Evolutionary conservation across 305 asterid genomes (phyloP).

Genomic region (Fraxinus sp.): DNA sequence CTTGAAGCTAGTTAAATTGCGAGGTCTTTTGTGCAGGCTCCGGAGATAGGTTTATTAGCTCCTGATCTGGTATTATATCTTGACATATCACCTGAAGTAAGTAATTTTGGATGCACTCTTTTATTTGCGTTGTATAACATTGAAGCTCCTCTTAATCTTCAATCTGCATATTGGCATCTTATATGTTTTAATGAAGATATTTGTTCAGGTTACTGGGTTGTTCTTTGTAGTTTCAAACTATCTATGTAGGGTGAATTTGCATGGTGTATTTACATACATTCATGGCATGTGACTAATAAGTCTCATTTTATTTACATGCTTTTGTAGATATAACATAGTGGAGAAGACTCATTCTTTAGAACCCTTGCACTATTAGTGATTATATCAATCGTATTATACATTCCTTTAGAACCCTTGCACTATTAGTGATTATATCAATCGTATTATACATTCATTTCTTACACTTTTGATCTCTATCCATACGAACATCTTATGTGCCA

Average conservation of each 20-base stretch:
- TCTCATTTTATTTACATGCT: background rate
- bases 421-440: background rate
- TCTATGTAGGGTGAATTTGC: background rate
- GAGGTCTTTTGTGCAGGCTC: slow-evolving; percentile 53
- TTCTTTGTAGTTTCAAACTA: background rate
- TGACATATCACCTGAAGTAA: slow-evolving; percentile 89
- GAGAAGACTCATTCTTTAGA: background rate
- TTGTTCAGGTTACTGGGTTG: background rate
- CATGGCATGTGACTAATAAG: background rate
- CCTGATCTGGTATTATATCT: slow-evolving; percentile 90
- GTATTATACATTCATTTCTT: background rate
- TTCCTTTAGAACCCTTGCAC: background rate
- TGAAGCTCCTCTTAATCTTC: background rate
- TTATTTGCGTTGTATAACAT: slow-evolving; percentile 5
- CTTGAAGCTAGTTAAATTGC: slow-evolving; percentile 1
- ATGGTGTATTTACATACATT: background rate
- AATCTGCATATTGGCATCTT: slow-evolving; percentile 13
- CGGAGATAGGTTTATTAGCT: slow-evolving; percentile 81
- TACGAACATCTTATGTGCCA: background rate
- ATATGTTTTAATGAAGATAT: background rate
- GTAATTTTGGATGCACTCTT: slow-evolving; percentile 7
- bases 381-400: background rate
- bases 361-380: background rate
- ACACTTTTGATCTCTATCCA: background rate
- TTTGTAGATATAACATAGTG: background rate